Evolutionary conservation across 306 rosid species (phyloP), one percentile per base, ranked within the genome.

Genomic region (Dalbergia cultrata): DNA sequence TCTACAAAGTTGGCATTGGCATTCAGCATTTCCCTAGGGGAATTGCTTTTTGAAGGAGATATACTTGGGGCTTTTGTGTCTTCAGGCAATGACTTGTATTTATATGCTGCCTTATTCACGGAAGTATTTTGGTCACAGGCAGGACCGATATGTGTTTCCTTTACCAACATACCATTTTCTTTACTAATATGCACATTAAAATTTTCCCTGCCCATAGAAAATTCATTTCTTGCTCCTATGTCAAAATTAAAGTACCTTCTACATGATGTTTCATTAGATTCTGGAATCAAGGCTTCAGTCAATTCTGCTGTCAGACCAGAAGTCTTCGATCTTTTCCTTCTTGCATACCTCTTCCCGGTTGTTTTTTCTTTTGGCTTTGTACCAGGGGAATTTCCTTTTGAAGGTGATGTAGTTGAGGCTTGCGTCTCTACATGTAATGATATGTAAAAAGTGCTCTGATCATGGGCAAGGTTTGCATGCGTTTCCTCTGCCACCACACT

Each of bases 241-340:
- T 72, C 87, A 83, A 74, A 88, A 31, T 85, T 88, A 59, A 89
- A 82, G 75, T 78, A 78, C 87, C 79, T 86, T 65, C 77, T 86
- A 79, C 90, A 86, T 34, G 90, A 78, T 77, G 81, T 86, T 62
- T 72, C 84, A 16, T 76, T 67, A 63, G 85, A 64, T 45, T 86
- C 64, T 17, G 13, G 68, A 12, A 68, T 61, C 56, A 71, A 70
- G 74, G 78, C 78, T 61, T 86, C 83, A 37, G 79, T 65, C 68
- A 69, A 56, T 49, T 74, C 79, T 33, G 45, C 75, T 17, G 79
- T 43, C 34, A 82, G 35, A 74, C 87, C 72, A 34, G 83, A 45
- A 65, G 85, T 34, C 26, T 60, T 88, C 43, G 31, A 34, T 74
- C 50, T 56, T 45, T 87, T 91, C 85, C 61, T 88, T 83, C 87